Evolutionary conservation across 2,329 filamentous ascomycete genomes (phyloP).

Genomic region (Fusarium subglutinans): DNA sequence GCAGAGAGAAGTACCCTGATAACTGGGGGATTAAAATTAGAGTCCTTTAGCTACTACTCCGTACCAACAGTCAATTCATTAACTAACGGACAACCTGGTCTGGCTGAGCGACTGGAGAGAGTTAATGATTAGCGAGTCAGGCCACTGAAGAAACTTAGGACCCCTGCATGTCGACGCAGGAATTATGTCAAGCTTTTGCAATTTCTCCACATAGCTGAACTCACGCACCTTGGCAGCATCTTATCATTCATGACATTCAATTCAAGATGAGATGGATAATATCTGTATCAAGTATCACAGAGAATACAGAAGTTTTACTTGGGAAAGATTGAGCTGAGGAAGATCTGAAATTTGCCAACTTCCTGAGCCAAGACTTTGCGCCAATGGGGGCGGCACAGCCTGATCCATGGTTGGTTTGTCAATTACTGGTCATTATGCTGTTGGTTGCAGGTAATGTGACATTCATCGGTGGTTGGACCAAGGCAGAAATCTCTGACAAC

Average conservation of each 20-base stretch:
- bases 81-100: background rate
- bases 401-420: background rate
- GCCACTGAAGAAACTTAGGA: background rate
- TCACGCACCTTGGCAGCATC: background rate
- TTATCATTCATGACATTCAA: background rate
- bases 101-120: background rate
- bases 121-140: background rate
- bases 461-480: background rate
- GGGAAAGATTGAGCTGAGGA: accelerated
- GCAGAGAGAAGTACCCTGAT: background rate
- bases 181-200: background rate
- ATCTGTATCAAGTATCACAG: no score
- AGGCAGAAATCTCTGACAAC: background rate
- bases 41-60: background rate
- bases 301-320: accelerated
- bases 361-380: background rate
- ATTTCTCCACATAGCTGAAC: background rate
- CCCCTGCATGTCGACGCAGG: background rate
- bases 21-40: no score
- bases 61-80: background rate
- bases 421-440: background rate
- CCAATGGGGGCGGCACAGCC: background rate
- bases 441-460: background rate
- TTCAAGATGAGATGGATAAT: accelerated
- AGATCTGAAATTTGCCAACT: accelerated